Evolutionary conservation across 805 yeast genomes (phyloP).

Genomic region (Yarrowia sp.): DNA sequence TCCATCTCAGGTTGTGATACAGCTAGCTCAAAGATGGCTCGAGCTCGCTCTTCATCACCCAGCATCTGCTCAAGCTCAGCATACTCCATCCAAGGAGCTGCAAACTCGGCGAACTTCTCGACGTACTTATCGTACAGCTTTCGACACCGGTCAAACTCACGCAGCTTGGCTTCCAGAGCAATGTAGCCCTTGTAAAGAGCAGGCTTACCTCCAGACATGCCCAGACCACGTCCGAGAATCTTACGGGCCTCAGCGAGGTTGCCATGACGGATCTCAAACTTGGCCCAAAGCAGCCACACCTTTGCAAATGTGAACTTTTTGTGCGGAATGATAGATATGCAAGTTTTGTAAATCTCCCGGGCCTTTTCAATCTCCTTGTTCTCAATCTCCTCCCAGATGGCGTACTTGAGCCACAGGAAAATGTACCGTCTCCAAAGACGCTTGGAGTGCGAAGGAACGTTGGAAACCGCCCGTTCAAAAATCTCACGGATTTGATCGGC

Average conservation of each 20-base stretch:
- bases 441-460: slow-evolving; percentile 41
- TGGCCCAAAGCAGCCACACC: slow-evolving; percentile 67
- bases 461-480: slow-evolving; percentile 48
- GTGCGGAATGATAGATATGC: slow-evolving; percentile 57
- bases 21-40: slow-evolving; percentile 60
- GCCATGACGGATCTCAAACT: slow-evolving; percentile 69
- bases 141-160: slow-evolving; percentile 79
- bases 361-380: slow-evolving; percentile 47
- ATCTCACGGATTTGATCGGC: slow-evolving; percentile 40
- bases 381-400: slow-evolving; percentile 58
- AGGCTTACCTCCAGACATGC: slow-evolving; percentile 55
- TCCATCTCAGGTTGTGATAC: slow-evolving; percentile 37
- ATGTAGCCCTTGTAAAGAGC: slow-evolving; percentile 65
- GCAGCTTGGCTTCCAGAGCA: slow-evolving; percentile 59
- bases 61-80: slow-evolving; percentile 65
- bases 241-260: slow-evolving; percentile 57
- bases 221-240: slow-evolving; percentile 69
- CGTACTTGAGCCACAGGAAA: slow-evolving; percentile 65
- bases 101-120: slow-evolving; percentile 46
- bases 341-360: slow-evolving; percentile 50
- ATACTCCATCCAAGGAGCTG: slow-evolving; percentile 58
- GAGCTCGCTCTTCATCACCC: slow-evolving; percentile 68
- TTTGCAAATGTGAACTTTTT: slow-evolving; percentile 62
- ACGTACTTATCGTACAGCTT: slow-evolving; percentile 65
- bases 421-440: slow-evolving; percentile 67